Conservation (phyloP, 2,329 filamentous ascomycete genomes). For the Fusarium papillatum region DNA sequence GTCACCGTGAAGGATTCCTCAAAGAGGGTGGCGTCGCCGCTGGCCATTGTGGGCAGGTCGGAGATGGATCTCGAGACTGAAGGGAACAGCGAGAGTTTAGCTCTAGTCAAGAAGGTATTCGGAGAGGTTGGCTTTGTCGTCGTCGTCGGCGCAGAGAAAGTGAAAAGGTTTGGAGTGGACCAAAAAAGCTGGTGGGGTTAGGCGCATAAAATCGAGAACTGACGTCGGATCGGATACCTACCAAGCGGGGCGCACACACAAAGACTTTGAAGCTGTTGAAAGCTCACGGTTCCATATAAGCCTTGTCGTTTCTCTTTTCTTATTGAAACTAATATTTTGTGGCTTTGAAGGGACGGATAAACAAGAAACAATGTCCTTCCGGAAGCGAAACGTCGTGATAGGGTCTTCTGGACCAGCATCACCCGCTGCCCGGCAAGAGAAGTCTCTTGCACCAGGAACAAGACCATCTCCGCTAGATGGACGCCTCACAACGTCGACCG, state of each 20-base stretch:
- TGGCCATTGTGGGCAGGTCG: constrained; percentile 43
- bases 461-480: constrained; percentile 92
- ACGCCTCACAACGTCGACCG: constrained; percentile 90
- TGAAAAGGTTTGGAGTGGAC: constrained; percentile 41
- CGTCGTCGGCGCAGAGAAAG: constrained; percentile 19
- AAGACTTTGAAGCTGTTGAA: background rate
- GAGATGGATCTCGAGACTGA: background rate
- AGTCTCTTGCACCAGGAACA: constrained; percentile 63
- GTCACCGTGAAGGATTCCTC: constrained; percentile 92
- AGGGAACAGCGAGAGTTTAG: background rate
- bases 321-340: background rate
- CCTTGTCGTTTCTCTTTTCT: background rate
- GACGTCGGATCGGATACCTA: constrained; percentile 21
- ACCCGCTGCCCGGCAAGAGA: constrained; percentile 47
- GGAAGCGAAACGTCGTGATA: constrained; percentile 69
- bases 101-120: background rate
- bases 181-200: constrained; percentile 41
- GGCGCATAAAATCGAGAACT: constrained; percentile 28
- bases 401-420: constrained; percentile 44
- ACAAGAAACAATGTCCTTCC: constrained; percentile 64
- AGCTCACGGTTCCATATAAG: background rate
- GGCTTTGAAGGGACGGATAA: background rate
- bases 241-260: constrained; percentile 42
- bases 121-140: constrained; percentile 10
- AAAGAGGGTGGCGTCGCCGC: constrained; percentile 90